Conservation (phyloP, 768 basidiomycete species). For the Favolaschia claudopus region DNA sequence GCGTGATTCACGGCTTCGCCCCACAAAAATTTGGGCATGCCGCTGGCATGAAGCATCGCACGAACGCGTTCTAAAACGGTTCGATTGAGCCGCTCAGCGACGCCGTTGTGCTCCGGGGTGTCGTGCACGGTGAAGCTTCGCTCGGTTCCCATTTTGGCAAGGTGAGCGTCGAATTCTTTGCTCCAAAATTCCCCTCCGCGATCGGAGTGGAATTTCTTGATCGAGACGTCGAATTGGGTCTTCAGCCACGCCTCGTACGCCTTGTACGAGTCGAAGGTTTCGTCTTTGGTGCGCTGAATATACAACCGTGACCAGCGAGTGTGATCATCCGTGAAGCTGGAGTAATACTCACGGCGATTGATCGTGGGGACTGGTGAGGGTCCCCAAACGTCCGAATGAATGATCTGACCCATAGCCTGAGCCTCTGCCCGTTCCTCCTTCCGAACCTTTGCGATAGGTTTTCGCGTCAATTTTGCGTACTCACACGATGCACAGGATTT, state of each 20-base stretch:
- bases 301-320: conserved; percentile 32
- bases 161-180: conserved; percentile 27
- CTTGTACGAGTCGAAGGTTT: conserved; percentile 34
- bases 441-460: conserved; percentile 35
- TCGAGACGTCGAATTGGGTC: conserved; percentile 33
- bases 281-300: conserved; percentile 38
- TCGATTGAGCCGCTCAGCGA: conserved; percentile 45
- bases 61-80: conserved; percentile 37
- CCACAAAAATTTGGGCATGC: conserved; percentile 43
- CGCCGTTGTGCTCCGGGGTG: conserved; percentile 44
- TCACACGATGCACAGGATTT: conserved; percentile 38
- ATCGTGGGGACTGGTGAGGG: conserved; percentile 33
- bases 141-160: conserved; percentile 29
- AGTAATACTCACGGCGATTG: conserved; percentile 35
- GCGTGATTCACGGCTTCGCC: conserved; percentile 36
- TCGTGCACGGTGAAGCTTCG: conserved; percentile 33
- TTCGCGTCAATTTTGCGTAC: conserved; percentile 37
- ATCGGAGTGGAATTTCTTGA: conserved; percentile 38
- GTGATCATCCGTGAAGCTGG: conserved; percentile 44
- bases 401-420: conserved; percentile 35
- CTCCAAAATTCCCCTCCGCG: conserved; percentile 38
- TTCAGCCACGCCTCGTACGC: conserved; percentile 31
- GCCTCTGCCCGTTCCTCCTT: conserved; percentile 29
- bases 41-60: conserved; percentile 37
- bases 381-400: conserved; percentile 48